Evolutionary conservation across 345 rosid genomes (phyloP), one percentile per base, ranked within the genome.

Genomic region (Erysimum cheiranthoides): DNA sequence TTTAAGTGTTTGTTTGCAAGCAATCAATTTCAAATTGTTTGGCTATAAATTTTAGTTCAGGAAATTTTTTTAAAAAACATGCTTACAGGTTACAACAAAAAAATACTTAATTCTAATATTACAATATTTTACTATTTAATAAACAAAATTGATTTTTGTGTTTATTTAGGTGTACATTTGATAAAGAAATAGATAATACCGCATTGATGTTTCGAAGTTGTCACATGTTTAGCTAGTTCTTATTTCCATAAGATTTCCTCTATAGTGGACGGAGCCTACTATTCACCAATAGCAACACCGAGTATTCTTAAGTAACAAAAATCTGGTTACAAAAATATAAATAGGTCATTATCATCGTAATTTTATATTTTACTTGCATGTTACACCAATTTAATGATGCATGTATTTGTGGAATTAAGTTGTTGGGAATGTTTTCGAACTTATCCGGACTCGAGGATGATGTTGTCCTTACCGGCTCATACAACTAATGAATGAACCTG

Each of bases 391-490:
- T 45, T 6, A 31, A 56, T 56, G 61, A 32, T 56, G 61, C 21
- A 16, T 54, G 4, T 13, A 30, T 1, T n/a, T 6, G 36, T 56
- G 21, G 39, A 56, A 31, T 31, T n/a, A 56, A 31, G 61, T 31
- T 8, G 61, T 56, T 14, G 61, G 61, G 17, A 56, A 31, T 14
- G 21, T 56, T 32, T 56, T n/a, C 1, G 11, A 56, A 31, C 39
- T n/a, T 32, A 31, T 56, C 7, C 13, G 38, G 17, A 4, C 13
- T 56, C 25, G 10, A 28, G 59, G 25, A 14, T n/a, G 39, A 14
- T n/a, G 61, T n/a, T 56, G 61, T 56, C 61, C 39, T 56, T n/a
- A 31, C 61, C 61, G 39, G 25, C 61, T 56, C 39, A 31, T 31
- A n/a, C 40, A 56, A 56, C 40, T 31, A 56, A 31, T 31, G 39